Conservation (phyloP, 805 yeast species). For the Yarrowia sp. region DNA sequence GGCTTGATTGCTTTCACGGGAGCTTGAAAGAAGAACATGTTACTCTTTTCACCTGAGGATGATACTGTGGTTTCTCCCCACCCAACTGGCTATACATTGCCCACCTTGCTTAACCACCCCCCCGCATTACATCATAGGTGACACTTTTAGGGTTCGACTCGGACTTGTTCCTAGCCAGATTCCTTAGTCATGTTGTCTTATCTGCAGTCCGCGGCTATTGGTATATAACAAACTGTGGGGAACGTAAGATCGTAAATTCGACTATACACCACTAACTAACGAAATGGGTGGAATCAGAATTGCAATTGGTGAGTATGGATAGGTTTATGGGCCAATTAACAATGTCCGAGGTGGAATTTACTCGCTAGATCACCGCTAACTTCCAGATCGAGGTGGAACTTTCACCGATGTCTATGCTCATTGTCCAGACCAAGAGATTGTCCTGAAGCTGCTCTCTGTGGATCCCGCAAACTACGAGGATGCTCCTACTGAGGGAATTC, state of each 20-base stretch:
- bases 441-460: conserved; percentile 77
- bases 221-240: conserved; percentile 12
- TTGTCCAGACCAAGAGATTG: conserved; percentile 48
- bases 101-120: neutral
- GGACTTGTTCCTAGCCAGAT: neutral
- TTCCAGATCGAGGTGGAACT: conserved; percentile 70
- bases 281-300: conserved; percentile 19
- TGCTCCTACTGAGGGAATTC: conserved; percentile 90
- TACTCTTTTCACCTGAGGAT: too few relatives aligned
- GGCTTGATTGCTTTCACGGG: too few relatives aligned
- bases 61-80: too few relatives aligned
- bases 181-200: neutral
- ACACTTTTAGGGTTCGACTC: neutral
- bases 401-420: conserved; percentile 75
- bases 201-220: conserved; percentile 16
- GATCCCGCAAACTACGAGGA: conserved; percentile 85
- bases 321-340: neutral
- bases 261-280: neutral
- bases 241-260: neutral
- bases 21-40: too few relatives aligned
- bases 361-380: neutral
- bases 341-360: neutral
- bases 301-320: conserved; percentile 17
- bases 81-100: too few relatives aligned
- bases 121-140: neutral